Conservation (phyloP, 441 rosid species). For the Geranium incanum region DNA sequence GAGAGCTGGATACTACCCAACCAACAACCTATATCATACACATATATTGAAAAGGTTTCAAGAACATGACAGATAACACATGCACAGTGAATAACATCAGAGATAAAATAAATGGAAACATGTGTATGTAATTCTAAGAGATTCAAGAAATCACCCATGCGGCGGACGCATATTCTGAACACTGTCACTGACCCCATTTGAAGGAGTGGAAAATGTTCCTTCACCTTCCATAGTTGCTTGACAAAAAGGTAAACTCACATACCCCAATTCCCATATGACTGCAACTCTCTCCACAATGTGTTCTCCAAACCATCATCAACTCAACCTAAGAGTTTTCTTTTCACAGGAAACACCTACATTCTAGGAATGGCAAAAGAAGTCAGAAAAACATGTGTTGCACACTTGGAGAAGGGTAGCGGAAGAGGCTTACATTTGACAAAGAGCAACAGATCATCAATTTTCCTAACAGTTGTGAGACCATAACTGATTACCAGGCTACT, state of each 20-base stretch:
- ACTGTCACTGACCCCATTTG: conserved; percentile 47
- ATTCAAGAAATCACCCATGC: conserved; percentile 54
- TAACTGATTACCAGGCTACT: background rate
- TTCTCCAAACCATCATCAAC: conserved; percentile 7
- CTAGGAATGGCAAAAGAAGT: background rate
- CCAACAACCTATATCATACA: no score
- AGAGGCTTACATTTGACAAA: background rate
- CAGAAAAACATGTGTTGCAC: background rate
- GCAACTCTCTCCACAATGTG: conserved; percentile 35
- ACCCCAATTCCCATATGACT: conserved; percentile 49
- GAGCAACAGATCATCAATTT: background rate
- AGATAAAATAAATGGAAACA: background rate
- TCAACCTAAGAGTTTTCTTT: conserved; percentile 1
- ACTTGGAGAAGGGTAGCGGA: no score
- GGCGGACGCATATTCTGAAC: conserved; percentile 42
- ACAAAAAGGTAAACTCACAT: conserved; percentile 34
- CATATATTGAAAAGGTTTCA: background rate
- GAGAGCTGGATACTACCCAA: background rate
- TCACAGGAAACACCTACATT: conserved; percentile 1
- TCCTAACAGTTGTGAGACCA: background rate
- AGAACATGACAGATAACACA: background rate
- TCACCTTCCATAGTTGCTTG: conserved; percentile 71
- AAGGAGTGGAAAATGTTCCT: conserved; percentile 38
- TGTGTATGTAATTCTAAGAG: background rate
- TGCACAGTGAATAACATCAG: background rate